Evolutionary conservation across 257 asterid species (phyloP).

Genomic region (Henckelia pumila): DNA sequence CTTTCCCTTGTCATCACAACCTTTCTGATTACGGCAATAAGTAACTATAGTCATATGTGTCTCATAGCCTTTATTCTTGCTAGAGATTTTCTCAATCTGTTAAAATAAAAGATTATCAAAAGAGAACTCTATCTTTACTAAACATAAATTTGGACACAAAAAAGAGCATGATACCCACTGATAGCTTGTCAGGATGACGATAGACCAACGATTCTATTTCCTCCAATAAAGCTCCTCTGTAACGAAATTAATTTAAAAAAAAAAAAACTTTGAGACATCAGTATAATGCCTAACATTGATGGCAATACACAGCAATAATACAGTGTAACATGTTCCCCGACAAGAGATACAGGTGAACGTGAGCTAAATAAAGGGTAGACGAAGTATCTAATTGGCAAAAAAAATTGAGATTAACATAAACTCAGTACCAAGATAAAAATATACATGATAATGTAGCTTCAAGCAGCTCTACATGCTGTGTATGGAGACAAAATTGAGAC

Average conservation of each 20-base stretch:
- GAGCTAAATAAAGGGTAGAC: background rate
- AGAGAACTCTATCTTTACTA: background rate
- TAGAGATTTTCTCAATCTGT: slow-evolving; percentile 68
- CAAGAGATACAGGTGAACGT: background rate
- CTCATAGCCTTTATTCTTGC: slow-evolving; percentile 75
- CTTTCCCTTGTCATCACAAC: slow-evolving; percentile 65
- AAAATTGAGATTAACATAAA: background rate
- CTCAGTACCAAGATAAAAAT: background rate
- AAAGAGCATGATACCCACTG: slow-evolving; percentile 49
- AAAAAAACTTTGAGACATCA: background rate
- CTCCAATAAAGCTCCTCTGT: slow-evolving; percentile 78
- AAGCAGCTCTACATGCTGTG: too few species aligned
- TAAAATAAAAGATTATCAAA: slow-evolving; percentile 16
- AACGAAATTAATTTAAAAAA: slow-evolving; percentile 25
- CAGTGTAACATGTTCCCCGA: background rate
- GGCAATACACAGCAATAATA: background rate
- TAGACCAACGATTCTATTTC: slow-evolving; percentile 87
- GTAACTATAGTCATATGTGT: slow-evolving; percentile 75
- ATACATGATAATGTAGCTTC: background rate
- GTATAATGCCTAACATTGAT: background rate
- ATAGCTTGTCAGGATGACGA: slow-evolving; percentile 87
- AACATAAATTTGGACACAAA: background rate
- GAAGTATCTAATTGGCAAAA: background rate
- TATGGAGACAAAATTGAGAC: background rate
- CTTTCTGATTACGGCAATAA: slow-evolving; percentile 60